Conservation (phyloP, 345 rosid species). For the Syzygium aqueum region DNA sequence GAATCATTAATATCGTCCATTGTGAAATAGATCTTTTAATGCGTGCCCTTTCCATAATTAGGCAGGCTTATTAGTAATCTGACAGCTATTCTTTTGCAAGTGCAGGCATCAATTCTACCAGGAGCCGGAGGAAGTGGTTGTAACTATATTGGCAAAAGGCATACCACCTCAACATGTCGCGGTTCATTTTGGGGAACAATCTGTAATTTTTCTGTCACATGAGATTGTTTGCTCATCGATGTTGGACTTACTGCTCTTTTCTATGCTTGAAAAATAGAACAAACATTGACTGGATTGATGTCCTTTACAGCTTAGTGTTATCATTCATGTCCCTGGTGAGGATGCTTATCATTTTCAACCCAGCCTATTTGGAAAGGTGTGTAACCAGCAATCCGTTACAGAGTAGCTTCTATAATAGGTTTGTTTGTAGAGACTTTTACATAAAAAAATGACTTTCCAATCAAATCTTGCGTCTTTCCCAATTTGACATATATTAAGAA, state of each 20-base stretch:
- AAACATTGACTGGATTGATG: not conserved
- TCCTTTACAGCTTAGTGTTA: constrained; percentile 61
- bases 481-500: no score
- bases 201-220: no score
- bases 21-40: not conserved
- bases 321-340: constrained; percentile 56
- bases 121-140: constrained; percentile 82
- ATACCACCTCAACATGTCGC: constrained; percentile 41
- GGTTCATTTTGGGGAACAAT: constrained; percentile 20
- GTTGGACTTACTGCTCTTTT: no score
- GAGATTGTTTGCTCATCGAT: no score
- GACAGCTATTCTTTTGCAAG: not conserved
- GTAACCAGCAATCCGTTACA: no score
- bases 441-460: no score
- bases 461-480: no score
- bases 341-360: constrained; percentile 67
- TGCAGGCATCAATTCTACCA: constrained; percentile 82
- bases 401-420: no score
- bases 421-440: no score
- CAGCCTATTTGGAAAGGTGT: constrained; percentile 85
- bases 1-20: not conserved
- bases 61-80: not conserved
- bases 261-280: no score
- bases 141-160: constrained; percentile 82
- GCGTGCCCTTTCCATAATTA: not conserved